Base-by-base conservation (phyloP, 805 yeast genomes). In the Pichia californica region DNA sequence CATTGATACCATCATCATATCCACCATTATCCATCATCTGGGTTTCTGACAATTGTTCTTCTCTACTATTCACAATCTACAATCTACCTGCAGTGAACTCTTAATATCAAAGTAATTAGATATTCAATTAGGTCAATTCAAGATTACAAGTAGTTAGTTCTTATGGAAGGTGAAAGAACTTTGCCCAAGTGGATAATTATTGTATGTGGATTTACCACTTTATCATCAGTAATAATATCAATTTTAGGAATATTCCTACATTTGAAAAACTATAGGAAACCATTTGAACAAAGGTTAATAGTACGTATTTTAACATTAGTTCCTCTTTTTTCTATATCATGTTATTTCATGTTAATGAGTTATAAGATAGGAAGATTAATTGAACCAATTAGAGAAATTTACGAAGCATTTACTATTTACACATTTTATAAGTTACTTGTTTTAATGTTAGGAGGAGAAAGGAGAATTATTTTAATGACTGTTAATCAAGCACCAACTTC, bases 331-430 rank as follows among this genome's bases (percentile, higher is more conserved):
- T 81, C 94, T 5, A 48, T 81, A 0, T 71, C 88, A 10, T 83
- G 95, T 56, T 83, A 76, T 55, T 52, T 74, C 3, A 72, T 79
- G 52, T 69, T 81, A 18, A 64, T 68, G 15, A 65, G 69, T 59
- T 77, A 69, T n/a, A 52, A 52, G 5, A 48, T 67, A 26, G 77
- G 71, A 38, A 65, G 61, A 43, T 68, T 69, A 44, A 52, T 88
- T 3, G 93, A 84, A 52, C 95, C 96, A 0, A 54, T 85, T 0
- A 70, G 93, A 36, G 99, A 93, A 59, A 77, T 91, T 1, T 93
- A 93, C 62, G 99, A 93, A 62, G 97, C 98, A 0, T 87, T 93
- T 64, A 96, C 89, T 28, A 85, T 93, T 28, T 93, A 93, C 62
- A 88, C 96, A 2, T 93, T 93, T 60, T 91, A 86, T 67, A 75